Conservation (phyloP, 116 monocot genomes). For the Dioscorea cayenensis region DNA sequence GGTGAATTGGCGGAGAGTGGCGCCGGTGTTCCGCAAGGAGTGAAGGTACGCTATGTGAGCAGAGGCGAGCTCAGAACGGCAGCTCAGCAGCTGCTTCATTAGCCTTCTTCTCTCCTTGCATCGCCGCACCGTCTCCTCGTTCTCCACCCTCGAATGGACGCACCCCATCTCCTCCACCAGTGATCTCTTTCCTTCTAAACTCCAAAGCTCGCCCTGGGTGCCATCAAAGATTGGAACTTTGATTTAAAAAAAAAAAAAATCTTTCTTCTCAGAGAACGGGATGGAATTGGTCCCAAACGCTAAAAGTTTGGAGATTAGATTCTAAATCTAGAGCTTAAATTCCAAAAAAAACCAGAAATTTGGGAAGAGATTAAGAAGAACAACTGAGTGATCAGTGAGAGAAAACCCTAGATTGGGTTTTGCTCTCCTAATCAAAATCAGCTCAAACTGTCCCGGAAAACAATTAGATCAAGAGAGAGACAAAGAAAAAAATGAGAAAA, state of each 20-base stretch:
- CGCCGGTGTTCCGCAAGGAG: constrained; percentile 70
- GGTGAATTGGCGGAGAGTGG: constrained; percentile 61
- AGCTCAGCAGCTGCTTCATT: constrained; percentile 63
- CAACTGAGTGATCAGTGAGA: background rate
- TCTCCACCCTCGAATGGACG: constrained; percentile 49
- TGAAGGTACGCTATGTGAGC: constrained; percentile 67
- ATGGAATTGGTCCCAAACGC: background rate
- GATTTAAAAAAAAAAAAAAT: no score
- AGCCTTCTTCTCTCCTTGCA: constrained; percentile 58
- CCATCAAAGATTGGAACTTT: background rate
- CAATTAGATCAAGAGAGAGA: background rate
- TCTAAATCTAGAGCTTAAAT: background rate
- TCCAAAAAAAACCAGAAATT: background rate
- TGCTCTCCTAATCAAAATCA: background rate
- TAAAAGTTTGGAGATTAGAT: background rate
- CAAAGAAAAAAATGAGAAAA: background rate
- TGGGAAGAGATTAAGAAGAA: background rate
- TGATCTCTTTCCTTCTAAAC: background rate
- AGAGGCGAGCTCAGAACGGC: constrained; percentile 41
- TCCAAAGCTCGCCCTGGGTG: background rate
- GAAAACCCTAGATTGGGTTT: background rate
- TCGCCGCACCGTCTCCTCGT: constrained; percentile 71
- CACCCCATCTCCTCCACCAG: constrained; percentile 60
- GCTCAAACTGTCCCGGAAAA: background rate
- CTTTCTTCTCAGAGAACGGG: background rate